Percentiles rank a stretch among this genome's conserved stretches.
These are phyloP conservation scores for Cokeromyces recurvatus DNA, from an alignment of 371 early-diverging fungal species.

Conservation along the genomic window DNA sequence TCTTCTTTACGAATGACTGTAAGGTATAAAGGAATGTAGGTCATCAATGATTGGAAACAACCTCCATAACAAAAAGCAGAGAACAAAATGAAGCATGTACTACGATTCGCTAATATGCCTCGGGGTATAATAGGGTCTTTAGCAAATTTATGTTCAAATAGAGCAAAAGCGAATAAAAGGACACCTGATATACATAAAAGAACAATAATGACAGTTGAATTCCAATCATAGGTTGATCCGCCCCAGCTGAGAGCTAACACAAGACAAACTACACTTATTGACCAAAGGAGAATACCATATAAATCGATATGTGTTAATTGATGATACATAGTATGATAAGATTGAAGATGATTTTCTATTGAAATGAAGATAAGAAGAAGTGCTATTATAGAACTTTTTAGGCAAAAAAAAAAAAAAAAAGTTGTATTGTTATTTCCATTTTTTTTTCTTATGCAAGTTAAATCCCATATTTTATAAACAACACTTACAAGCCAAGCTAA, in stretches of 20 bases:
- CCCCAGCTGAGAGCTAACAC: conserved; percentile 38
- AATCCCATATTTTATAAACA: background rate
- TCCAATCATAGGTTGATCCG: conserved; percentile 43
- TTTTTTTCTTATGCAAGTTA: background rate
- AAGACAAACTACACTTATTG: conserved; percentile 20
- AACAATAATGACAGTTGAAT: conserved; percentile 38
- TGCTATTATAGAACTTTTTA: too few relatives aligned
- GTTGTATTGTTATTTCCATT: too few relatives aligned
- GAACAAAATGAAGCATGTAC: conserved; percentile 33
- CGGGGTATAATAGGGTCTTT: conserved; percentile 55
- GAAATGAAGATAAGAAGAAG: too few relatives aligned
- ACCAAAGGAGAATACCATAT: conserved; percentile 29
- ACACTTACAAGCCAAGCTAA: conserved; percentile 34
- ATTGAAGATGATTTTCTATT: too few relatives aligned
- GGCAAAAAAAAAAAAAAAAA: too few relatives aligned
- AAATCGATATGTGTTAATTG: conserved; percentile 12
- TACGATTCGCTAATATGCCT: conserved; percentile 46
- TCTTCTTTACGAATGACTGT: conserved; percentile 32
- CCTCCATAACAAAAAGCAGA: conserved; percentile 38
- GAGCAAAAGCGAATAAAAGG: conserved; percentile 29
- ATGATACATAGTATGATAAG: too few relatives aligned
- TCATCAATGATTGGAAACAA: conserved; percentile 41
- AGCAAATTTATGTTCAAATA: conserved; percentile 39
- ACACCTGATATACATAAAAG: conserved; percentile 41
- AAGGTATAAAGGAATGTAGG: conserved; percentile 35